Evolutionary conservation across 495 filamentous ascomycete genomes (phyloP), one percentile per base, ranked within the genome.

Genomic region (Xylaria curta): DNA sequence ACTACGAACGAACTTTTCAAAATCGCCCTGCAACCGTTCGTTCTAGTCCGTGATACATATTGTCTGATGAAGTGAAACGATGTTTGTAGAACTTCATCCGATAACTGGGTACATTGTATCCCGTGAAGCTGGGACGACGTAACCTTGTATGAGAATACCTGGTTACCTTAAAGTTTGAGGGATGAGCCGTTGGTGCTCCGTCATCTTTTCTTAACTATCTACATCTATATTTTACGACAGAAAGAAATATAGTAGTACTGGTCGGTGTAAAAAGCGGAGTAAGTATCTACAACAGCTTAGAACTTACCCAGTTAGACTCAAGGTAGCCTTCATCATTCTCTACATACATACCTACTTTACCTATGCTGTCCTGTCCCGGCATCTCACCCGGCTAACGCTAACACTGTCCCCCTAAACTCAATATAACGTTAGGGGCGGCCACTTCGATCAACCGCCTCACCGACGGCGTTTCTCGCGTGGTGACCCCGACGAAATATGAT

Each of bases 321-420:
- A 8, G 7, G 44, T 47, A 47, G 44, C 47, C n/a, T 51, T 21
- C 47, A n/a, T 51, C 2, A 10, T 17, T 56, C 31, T 60, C 19
- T 2, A 31, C 44, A 44, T 8, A 36, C n/a, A n/a, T n/a, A n/a
- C n/a, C n/a, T n/a, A n/a, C n/a, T n/a, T n/a, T 36, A 36, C 33
- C 36, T 42, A 21, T 42, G 24, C 38, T 42, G 38, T 42, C 38
- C 65, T 42, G 28, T 56, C 17, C 65, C 65, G 65, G 65, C 65
- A 56, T 53, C 44, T 28, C 17, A 67, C 33, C 65, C 65, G 65
- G 65, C 36, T n/a, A 54, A 42, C 49, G 49, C 65, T 56, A 67
- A 67, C 21, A 44, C 65, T 42, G 31, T 19, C 49, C 19, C 31
- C 47, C 49, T 54, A 54, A 56, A 67, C 65, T 56, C 65, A 40